Evolutionary conservation across 129 eudicot species (phyloP).

Genomic region (Tagetes erecta): DNA sequence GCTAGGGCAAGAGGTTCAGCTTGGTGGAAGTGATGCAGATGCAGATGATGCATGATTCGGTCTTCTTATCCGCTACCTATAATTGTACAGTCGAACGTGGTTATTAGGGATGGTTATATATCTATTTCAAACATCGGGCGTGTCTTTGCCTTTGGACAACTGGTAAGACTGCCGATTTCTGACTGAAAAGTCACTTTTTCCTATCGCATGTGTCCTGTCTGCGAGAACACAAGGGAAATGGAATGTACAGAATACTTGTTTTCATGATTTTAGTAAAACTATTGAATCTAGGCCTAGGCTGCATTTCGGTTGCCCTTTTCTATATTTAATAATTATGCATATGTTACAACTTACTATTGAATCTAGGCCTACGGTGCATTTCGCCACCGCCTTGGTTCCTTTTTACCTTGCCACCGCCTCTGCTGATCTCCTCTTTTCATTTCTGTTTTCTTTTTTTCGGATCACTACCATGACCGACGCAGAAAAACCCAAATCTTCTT

Average conservation of each 20-base stretch:
- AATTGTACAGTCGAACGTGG: slow-evolving; percentile 27
- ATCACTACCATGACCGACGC: no score
- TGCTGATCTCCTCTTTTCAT: no score
- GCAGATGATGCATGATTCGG: slow-evolving; percentile 46
- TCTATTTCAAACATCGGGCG: not conserved
- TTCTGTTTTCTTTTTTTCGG: no score
- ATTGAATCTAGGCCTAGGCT: slow-evolving; percentile 6
- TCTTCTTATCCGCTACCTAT: slow-evolving; percentile 12
- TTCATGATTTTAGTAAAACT: not conserved
- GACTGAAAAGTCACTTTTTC: not conserved
- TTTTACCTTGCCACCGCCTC: no score
- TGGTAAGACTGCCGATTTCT: not conserved
- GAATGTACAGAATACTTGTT: slow-evolving; percentile 12
- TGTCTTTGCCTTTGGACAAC: slow-evolving; percentile 5
- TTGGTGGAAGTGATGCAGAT: slow-evolving; percentile 56
- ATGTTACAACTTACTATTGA: no score
- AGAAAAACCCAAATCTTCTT: no score
- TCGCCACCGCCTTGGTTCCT: no score
- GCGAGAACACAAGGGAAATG: not conserved
- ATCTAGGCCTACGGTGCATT: no score
- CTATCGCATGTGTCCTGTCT: not conserved
- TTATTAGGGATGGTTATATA: not conserved
- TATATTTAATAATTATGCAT: no score
- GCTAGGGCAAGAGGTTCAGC: slow-evolving; percentile 47
- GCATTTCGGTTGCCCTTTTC: not conserved